These are phyloP conservation scores for Cladosporium velox DNA, from an alignment of 2,329 filamentous ascomycete genomes.

Conservation along the genomic window DNA sequence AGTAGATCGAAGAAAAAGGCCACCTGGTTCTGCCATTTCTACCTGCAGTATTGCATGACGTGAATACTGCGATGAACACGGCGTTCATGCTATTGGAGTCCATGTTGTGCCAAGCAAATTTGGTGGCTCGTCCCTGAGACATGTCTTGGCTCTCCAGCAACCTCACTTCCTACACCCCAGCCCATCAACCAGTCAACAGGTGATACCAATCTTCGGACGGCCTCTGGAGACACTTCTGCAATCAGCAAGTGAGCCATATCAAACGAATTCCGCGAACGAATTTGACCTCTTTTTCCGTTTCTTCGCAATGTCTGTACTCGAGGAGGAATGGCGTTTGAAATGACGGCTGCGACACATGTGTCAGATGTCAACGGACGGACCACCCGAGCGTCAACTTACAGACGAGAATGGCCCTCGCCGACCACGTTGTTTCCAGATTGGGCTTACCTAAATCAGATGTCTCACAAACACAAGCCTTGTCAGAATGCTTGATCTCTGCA, in stretches of 20 bases:
- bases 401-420: not conserved
- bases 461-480: conserved; percentile 6
- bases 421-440: not conserved
- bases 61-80: not conserved
- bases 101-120: conserved; percentile 2
- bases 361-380: not conserved
- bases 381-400: not conserved
- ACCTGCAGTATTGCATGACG: not conserved
- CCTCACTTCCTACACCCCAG: conserved; percentile 9
- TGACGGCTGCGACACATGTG: not conserved
- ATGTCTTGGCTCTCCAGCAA: conserved; percentile 18
- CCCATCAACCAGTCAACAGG: not conserved
- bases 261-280: not conserved
- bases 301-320: not conserved
- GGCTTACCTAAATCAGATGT: not conserved
- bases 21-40: not conserved
- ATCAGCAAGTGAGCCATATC: not conserved
- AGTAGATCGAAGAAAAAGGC: not conserved
- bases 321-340: not conserved
- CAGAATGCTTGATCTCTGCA: conserved; percentile 10
- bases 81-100: not conserved
- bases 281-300: not conserved
- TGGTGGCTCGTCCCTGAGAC: conserved; percentile 10
- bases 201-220: not conserved
- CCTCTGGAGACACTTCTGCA: too few relatives aligned